Evolutionary conservation across 208 protist species (phyloP), one percentile per base, ranked within the genome.

Genomic region (Spironucleus salmonicida): DNA sequence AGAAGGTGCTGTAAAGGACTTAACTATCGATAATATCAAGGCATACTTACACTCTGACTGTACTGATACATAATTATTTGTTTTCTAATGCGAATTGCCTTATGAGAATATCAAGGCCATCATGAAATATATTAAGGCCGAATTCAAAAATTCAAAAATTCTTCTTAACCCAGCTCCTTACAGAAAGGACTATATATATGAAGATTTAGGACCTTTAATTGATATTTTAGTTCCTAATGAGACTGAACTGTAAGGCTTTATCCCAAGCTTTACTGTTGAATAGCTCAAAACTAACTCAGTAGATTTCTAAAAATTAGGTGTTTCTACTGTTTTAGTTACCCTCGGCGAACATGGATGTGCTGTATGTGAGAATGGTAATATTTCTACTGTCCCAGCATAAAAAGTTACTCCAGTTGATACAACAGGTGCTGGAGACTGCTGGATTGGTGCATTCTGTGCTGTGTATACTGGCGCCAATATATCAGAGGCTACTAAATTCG

Each of bases 201-300:
- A n/a, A 11, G 4, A 49, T 9, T 45, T 71, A 9, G 9, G 13
- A 7, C 38, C 64, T 2, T 11, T 57, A 9, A n/a, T n/a, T 11
- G 64, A 71, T 35, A 45, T 71, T 35, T 11, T 71, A 11, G 26
- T n/a, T n/a, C 64, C 64, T 15, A 71, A 71, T n/a, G 64, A 71
- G 34, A 35, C 38, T 11, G 64, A 71, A n/a, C n/a, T n/a, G n/a
- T n/a, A n/a, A n/a, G n/a, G n/a, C n/a, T n/a, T n/a, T n/a, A n/a
- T n/a, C n/a, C n/a, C n/a, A n/a, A n/a, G n/a, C n/a, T n/a, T n/a
- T n/a, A n/a, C n/a, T n/a, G n/a, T n/a, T n/a, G n/a, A n/a, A n/a
- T n/a, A n/a, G n/a, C n/a, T n/a, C n/a, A n/a, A n/a, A n/a, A n/a
- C n/a, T n/a, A n/a, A n/a, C n/a, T n/a, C n/a, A n/a, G n/a, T n/a